Evolutionary conservation across 768 basidiomycete species (phyloP), one percentile per base, ranked within the genome.

Genomic region (Boletus rubroflammeus): DNA sequence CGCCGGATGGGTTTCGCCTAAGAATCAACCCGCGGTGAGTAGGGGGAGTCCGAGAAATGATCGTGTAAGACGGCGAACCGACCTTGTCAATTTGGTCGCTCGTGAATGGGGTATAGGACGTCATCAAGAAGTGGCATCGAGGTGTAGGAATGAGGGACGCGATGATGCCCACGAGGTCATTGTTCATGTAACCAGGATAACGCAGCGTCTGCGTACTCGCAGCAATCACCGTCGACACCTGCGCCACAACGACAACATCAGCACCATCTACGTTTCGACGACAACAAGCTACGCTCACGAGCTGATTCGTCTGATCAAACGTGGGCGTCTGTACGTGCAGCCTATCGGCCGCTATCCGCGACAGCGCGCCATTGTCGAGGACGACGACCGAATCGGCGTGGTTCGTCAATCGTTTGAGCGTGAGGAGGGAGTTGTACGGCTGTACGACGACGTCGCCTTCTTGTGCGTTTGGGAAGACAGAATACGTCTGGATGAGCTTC

Each of bases 111-210:
- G 97, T 99, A 65, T 98, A 99, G 14, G 93, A 93, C 10, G 97
- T 98, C 91, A 95, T 96, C 47, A 99, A 80, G 79, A 98, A 98
- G 72, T 99, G 96, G 67, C 95, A 98, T 47, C 95, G 81, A 26
- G 96, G 96, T 3, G 96, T 98, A 2, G 96, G 96, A 60, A 99
- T 98, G 49, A 99, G 81, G 15, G 92, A 93, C 6, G 96, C 94
- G 52, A 98, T 88, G 58, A 99, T 95, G 26, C 95, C 93, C 60
- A 98, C 95, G 35, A 98, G 83, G 66, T 99, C 96, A 63, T 98
- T 99, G 78, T 98, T 98, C 95, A 98, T 98, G 72, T 98, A 98
- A 47, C 93, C 92, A 0, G 96, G 96, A 73, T 97, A 99, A 63
- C 96, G 84, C 25, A 99, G 81, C 14, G 96, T 98, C 65, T 95